Conservation (phyloP, 345 rosid species). For the Populus deltoides region DNA sequence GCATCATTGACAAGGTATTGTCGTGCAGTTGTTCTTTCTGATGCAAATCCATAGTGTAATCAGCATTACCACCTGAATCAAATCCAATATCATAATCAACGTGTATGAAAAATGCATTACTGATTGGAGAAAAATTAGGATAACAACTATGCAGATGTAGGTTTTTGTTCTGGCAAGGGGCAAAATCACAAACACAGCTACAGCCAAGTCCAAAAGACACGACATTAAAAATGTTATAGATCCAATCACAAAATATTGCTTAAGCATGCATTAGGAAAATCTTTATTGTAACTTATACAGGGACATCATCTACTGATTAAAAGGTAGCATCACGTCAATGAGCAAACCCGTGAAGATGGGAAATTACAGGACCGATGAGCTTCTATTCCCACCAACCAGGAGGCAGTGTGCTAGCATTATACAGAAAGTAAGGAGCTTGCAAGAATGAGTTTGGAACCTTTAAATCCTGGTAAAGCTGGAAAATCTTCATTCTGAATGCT, state of each 20-base stretch:
- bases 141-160: not conserved
- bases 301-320: not conserved
- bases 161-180: not conserved
- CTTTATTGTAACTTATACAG: not conserved
- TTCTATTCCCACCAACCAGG: not conserved
- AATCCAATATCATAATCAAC: conserved; percentile 40
- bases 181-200: not conserved
- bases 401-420: not conserved
- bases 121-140: not conserved
- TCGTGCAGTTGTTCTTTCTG: conserved; percentile 97
- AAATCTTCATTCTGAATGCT: conserved; percentile 99
- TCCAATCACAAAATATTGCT: not conserved
- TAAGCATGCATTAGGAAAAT: not conserved
- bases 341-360: not conserved
- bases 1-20: conserved; percentile 92
- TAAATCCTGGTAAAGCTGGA: conserved; percentile 97
- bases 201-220: not conserved
- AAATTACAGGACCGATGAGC: not conserved
- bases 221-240: not conserved
- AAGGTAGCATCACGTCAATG: not conserved
- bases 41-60: conserved; percentile 85
- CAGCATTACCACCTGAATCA: conserved; percentile 90
- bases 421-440: not conserved
- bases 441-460: conserved; percentile 61
- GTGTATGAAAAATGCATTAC: not conserved